Conservation (phyloP, 2,329 filamentous ascomycete species). For the Myriangium duriaei region DNA sequence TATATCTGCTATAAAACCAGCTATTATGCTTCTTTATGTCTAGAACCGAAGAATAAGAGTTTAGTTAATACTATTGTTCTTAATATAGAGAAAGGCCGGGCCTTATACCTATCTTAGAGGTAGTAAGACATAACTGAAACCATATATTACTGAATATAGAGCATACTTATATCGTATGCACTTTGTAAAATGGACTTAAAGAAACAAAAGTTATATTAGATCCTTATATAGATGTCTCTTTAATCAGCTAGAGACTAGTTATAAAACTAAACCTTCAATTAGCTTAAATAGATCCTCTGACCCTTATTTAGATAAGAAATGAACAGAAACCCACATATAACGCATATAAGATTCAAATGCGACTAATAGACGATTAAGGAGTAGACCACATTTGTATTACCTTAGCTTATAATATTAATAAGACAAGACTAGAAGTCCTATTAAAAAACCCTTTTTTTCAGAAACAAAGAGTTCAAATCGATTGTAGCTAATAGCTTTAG, state of each 20-base stretch:
- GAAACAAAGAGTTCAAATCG: background rate
- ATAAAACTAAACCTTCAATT: background rate
- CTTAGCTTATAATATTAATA: background rate
- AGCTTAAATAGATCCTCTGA: background rate
- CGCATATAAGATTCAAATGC: background rate
- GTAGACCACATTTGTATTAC: background rate
- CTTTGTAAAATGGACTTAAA: background rate
- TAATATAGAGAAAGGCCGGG: background rate
- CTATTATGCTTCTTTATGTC: background rate
- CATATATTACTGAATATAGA: background rate
- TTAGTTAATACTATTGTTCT: background rate
- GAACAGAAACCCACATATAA: background rate
- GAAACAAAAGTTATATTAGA: background rate
- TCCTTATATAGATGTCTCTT: background rate
- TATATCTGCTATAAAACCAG: background rate
- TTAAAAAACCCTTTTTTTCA: background rate
- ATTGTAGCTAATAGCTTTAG: background rate
- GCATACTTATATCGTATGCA: background rate
- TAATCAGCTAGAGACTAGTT: background rate
- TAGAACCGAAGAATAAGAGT: background rate
- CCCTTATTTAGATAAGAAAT: background rate
- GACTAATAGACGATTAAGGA: background rate
- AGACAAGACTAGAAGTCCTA: background rate
- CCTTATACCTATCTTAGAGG: background rate
- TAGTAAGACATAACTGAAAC: background rate